These are phyloP conservation scores for Metschnikowia lunata DNA, from an alignment of 805 yeast genomes.

Conservation along the genomic window DNA sequence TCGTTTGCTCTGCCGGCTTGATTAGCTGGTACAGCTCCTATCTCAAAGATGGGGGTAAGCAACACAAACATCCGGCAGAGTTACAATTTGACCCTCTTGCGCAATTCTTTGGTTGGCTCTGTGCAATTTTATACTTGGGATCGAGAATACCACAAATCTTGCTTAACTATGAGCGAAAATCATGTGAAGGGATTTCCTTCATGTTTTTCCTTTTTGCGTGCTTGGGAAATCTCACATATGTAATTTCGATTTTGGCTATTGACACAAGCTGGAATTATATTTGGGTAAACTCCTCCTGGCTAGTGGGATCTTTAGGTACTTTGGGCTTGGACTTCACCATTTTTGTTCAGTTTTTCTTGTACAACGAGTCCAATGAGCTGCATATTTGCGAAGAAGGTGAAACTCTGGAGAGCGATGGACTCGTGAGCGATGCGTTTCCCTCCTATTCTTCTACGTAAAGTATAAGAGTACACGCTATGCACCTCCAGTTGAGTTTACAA, in stretches of 20 bases:
- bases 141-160: slow-evolving; percentile 91
- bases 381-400: too few species aligned
- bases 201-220: slow-evolving; percentile 94
- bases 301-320: slow-evolving; percentile 88
- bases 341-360: slow-evolving; percentile 79
- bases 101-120: slow-evolving; percentile 80
- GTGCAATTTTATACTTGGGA: slow-evolving; percentile 74
- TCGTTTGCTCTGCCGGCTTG: slow-evolving; percentile 74
- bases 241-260: slow-evolving; percentile 74
- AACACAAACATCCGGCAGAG: slow-evolving; percentile 31
- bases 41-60: slow-evolving; percentile 36
- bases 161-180: slow-evolving; percentile 78
- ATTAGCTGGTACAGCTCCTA: slow-evolving; percentile 82
- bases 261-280: slow-evolving; percentile 68
- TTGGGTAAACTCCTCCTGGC: slow-evolving; percentile 84
- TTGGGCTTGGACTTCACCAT: slow-evolving; percentile 77
- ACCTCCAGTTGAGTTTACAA: too few species aligned
- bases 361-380: slow-evolving; percentile 41
- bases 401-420: too few species aligned
- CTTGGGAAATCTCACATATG: slow-evolving; percentile 88
- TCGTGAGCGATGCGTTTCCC: too few species aligned
- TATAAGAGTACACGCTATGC: too few species aligned
- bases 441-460: too few species aligned
- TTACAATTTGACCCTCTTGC: slow-evolving; percentile 71
- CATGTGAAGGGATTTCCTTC: slow-evolving; percentile 93